Evolutionary conservation across 2,329 filamentous ascomycete species (phyloP).

Genomic region (Pochonia chlamydosporia): DNA sequence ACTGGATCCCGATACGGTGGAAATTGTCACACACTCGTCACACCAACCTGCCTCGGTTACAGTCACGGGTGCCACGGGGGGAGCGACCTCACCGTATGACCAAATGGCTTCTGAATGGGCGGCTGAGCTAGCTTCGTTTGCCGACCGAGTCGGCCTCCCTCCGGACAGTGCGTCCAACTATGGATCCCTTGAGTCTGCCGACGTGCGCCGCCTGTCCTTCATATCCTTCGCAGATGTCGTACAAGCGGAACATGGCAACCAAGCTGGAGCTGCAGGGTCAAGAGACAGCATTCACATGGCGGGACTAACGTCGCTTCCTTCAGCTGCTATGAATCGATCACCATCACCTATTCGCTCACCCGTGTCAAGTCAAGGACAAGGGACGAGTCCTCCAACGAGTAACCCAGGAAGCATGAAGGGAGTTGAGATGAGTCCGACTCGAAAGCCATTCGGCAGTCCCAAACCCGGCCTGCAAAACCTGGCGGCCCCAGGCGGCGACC

Average conservation of each 20-base stretch:
- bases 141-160: conserved; percentile 34
- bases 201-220: conserved; percentile 82
- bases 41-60: conserved; percentile 73
- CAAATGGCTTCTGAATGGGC: conserved; percentile 45
- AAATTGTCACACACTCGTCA: conserved; percentile 82
- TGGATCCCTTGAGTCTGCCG: conserved; percentile 66
- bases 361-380: conserved; percentile 62
- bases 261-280: conserved; percentile 42
- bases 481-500: conserved; percentile 47
- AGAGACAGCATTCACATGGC: conserved; percentile 66
- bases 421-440: conserved; percentile 61
- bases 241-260: conserved; percentile 69
- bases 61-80: conserved; percentile 46
- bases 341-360: conserved; percentile 78
- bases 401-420: conserved; percentile 70
- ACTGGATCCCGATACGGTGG: conserved; percentile 81
- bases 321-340: conserved; percentile 55
- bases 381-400: conserved; percentile 70
- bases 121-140: conserved; percentile 52
- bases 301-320: conserved; percentile 56
- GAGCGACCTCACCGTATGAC: conserved; percentile 27
- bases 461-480: conserved; percentile 47
- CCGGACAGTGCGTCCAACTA: conserved; percentile 69
- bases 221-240: conserved; percentile 97
- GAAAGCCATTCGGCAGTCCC: conserved; percentile 59